These are phyloP conservation scores for Lasiosphaeriaceae sp. DNA, from an alignment of 495 filamentous ascomycete genomes.

Conservation along the genomic window DNA sequence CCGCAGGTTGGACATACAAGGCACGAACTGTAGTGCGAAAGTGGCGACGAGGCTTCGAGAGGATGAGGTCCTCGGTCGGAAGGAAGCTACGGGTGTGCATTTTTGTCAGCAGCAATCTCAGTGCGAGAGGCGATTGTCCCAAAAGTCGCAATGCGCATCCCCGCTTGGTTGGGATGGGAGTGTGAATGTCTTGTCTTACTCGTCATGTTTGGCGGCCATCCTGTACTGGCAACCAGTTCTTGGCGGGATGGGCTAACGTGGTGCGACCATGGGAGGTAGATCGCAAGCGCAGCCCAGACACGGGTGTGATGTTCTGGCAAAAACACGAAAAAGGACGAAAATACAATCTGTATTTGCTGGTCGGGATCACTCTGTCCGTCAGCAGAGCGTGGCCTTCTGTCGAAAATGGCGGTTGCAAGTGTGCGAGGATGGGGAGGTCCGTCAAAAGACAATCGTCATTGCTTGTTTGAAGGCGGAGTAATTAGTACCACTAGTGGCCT, in stretches of 20 bases:
- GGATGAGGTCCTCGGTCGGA: constrained; percentile 53
- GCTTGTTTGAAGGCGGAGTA: constrained; percentile 9
- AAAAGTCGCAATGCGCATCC: not conserved
- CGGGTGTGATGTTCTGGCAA: not conserved
- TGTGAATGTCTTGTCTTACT: constrained; percentile 46
- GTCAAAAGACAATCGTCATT: constrained; percentile 16
- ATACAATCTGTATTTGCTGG: not conserved
- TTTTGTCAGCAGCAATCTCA: not conserved
- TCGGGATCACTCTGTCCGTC: not conserved
- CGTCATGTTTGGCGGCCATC: constrained; percentile 51
- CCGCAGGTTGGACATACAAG: constrained; percentile 49
- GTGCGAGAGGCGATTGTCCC: not conserved
- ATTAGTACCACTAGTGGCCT: not conserved
- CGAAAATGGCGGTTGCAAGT: not conserved
- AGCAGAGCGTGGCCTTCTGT: not conserved
- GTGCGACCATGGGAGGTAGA: constrained; percentile 22
- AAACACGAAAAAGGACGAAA: not conserved
- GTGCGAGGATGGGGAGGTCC: constrained; percentile 1
- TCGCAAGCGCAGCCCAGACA: not conserved
- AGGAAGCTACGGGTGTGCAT: constrained; percentile 25
- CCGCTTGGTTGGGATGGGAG: not conserved
- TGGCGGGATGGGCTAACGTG: constrained; percentile 20
- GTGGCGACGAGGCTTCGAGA: constrained; percentile 64
- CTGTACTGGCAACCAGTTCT: constrained; percentile 14
- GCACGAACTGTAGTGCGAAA: constrained; percentile 72